Base-by-base conservation (phyloP, 2,329 filamentous ascomycete species). In the Orbilia oligospora region DNA sequence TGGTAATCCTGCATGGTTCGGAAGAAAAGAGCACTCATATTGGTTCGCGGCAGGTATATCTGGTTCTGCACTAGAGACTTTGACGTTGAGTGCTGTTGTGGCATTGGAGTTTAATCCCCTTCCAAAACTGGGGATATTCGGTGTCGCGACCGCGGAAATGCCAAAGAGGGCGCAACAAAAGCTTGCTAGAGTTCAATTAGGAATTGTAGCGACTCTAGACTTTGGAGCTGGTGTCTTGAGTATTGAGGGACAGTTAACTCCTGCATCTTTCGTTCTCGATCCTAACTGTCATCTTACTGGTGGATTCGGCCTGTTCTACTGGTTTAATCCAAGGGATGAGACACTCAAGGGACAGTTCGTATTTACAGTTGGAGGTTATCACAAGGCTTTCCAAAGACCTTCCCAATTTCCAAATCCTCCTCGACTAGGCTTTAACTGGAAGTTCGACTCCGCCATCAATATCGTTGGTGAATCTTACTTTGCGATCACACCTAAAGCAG, bases 341-440 rank as follows among this genome's bases (percentile, higher is more conserved):
- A 5, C 63, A 80, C 36, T 38, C n/a, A 71, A 80, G 3, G 86
- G 86, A 0, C 82, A 86, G 69, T 87, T 81, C 49, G 86, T 87
- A 24, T 85, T 87, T 63, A 84, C 84, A 1, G 56, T 87, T 18
- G 86, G 86, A 10, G 86, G 86, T 0, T 87, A 86, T 76, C 86
- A 87, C 73, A 81, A 76, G 3, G 81, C 82, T 0, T 87, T 83
- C 80, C 63, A 46, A 0, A n/a, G 16, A 0, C 85, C 85, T 0
- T 16, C 55, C 0, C 76, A 82, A 1, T 87, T 84, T 41, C 86
- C 86, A 0, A 80, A 80, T 0, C 84, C 84, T 0, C 80, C 82
- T 5, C 82, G 85, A 0, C 80, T 87, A 0, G 83, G 81, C 5
- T 85, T 87, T 67, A 81, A 72, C 66, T 86, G 84, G 84, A 46